Evolutionary conservation across 768 basidiomycete species (phyloP), one percentile per base, ranked within the genome.

Genomic region (Leccinum variicolor): DNA sequence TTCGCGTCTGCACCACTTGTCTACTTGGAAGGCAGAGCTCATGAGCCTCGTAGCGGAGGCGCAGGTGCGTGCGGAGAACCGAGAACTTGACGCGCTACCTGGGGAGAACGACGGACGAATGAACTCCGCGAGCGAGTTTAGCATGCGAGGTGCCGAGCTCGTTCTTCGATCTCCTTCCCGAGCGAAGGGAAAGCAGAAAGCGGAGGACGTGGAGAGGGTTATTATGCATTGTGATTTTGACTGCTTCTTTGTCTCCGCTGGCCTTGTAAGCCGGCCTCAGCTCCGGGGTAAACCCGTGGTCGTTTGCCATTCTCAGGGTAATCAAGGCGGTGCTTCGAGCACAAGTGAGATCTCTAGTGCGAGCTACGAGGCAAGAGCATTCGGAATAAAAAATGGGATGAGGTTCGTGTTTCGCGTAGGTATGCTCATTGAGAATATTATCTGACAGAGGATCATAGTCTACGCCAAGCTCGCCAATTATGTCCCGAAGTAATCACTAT

Each of bases 181-280:
- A 63, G 66, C 67, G 14, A 83, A 80, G 59, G 81, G 78, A 65
- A 86, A 86, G 62, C 80, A 79, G 43, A 77, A 77, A 33, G 79
- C 77, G 3, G 73, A 77, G 26, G 75, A 77, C 19, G 62, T 78
- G 33, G 81, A 85, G 45, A 79, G 81, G 15, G 83, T 90, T 10
- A 89, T 93, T 65, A 91, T 94, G 90, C 92, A 94, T 65, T 92
- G 90, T 63, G 92, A 94, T 70, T 98, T 98, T 62, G 97, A 99
- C 66, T 93, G 88, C 61, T 98, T 98, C 78, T 99, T 99, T 68
- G 95, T 98, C 11, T 87, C 91, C 1, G 96, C 88, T n/a, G 92
- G 94, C 0, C 74, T 95, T 52, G 78, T 91, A 2, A 84, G 79
- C 56, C 79, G 94, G 2, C 92, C 93, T 0, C 82, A 96, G 58